Base-by-base conservation (phyloP, 352 stramenopile genomes). In the Pythium coloratum region DNA sequence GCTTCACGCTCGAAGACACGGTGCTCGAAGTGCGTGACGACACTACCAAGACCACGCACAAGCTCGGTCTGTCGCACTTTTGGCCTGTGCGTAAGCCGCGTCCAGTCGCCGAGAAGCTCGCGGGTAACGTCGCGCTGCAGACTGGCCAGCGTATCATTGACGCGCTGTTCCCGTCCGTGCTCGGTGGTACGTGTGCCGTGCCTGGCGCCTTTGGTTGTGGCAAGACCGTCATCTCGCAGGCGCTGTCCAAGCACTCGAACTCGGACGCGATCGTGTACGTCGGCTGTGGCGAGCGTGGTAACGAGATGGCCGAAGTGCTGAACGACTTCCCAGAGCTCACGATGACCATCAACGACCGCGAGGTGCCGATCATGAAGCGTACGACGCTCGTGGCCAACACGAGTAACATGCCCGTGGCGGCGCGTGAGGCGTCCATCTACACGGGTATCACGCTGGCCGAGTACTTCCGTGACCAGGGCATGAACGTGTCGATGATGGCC, bases 401-500 rank as follows among this genome's bases (percentile, higher is more conserved):
- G n/a, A 99, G 96, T 80, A 99, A 99, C 92, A 99, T 99, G 98
- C 98, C 98, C 55, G 98, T 99, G 73, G 98, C 98, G 55, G 98
- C 98, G 30, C 97, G 98, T 86, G 98, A 99, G 82, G 98, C 98
- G 32, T 99, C 94, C 38, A 99, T 99, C 74, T 99, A 99, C 90
- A 99, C 98, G 51, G 92, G 94, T 55, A 99, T 99, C 70, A 99
- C 97, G 50, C 84, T 99, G 46, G 96, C 97, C 54, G 96, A 99
- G 81, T 99, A 99, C 84, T 99, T 99, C 86, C 92, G 98, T 80
- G 98, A 99, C 85, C 88, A 96, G 66, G 88, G 86, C 40, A 99
- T 99, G 95, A 99, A 99, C 76, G 97, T 99, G 71, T 98, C 96
- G 46, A 99, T 99, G 97, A 99, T 99, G 98, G 98, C 97, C 55